phyloP scores from a whole-genome alignment of 1,284 basidiomycete genomes.

The Phlebopus sp. region DNA sequence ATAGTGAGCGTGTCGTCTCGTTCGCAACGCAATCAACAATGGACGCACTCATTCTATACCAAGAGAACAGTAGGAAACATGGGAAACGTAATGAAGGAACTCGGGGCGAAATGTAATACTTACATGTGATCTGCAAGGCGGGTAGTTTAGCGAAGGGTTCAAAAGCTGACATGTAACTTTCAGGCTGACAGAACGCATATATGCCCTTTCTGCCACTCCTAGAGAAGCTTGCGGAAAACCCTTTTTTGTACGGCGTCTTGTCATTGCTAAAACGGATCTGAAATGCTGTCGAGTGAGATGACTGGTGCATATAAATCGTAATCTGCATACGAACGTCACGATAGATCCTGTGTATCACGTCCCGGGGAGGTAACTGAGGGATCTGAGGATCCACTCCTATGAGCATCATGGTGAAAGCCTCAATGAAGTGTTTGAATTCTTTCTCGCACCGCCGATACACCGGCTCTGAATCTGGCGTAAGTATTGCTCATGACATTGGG shows the following conservation, averaged over 20 bases:
- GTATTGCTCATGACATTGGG: background rate
- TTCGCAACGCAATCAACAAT: background rate
- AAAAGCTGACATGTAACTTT: background rate
- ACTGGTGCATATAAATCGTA: background rate
- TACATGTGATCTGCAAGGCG: conserved; percentile 40
- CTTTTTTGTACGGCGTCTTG: conserved; percentile 89
- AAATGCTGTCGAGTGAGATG: conserved; percentile 1
- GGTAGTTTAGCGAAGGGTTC: conserved; percentile 10
- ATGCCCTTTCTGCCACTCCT: conserved; percentile 77
- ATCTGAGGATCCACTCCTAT: conserved; percentile 76
- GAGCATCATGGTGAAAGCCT: conserved; percentile 63
- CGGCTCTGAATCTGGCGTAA: conserved; percentile 52
- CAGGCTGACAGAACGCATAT: conserved; percentile 68
- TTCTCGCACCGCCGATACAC: conserved; percentile 80
- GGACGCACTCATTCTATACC: conserved; percentile 22
- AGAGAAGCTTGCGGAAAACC: conserved; percentile 76
- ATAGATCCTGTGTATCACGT: conserved; percentile 82
- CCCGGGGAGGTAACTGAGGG: conserved; percentile 82
- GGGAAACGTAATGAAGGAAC: background rate
- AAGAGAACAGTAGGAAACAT: no score
- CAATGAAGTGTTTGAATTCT: conserved; percentile 85
- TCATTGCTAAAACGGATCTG: conserved; percentile 90
- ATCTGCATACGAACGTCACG: conserved; percentile 58
- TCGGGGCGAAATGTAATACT: conserved; percentile 9
- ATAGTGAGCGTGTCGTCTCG: conserved; percentile 4